A percentile compares a stretch with the other conserved stretches of the same genome.
phyloP scores from a whole-genome alignment of 805 yeast genomes.

The Vanderwaltozyma verrucispora region DNA sequence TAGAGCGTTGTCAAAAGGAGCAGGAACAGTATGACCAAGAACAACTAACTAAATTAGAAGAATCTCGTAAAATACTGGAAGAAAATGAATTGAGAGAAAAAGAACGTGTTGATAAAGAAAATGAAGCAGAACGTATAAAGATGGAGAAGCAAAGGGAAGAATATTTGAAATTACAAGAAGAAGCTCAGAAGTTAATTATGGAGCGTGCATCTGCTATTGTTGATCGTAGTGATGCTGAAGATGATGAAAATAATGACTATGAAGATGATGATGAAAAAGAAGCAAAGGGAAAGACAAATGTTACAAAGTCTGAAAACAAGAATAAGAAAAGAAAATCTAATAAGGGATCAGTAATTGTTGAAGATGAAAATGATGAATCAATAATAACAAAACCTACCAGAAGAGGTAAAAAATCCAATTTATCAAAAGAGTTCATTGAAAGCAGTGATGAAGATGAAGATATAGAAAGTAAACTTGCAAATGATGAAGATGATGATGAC shows the following conservation, averaged over 20 bases:
- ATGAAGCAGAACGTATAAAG: conserved; percentile 37
- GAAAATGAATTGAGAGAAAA: conserved; percentile 42
- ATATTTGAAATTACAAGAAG: conserved; percentile 42
- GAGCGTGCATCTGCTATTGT: conserved; percentile 39
- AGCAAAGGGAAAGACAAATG: conserved; percentile 15
- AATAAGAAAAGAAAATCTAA: conserved; percentile 32
- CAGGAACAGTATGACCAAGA: conserved; percentile 58
- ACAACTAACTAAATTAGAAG: conserved; percentile 51
- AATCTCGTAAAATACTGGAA: conserved; percentile 58
- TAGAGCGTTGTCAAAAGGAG: conserved; percentile 59
- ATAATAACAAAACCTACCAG: conserved; percentile 11
- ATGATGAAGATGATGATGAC: conserved; percentile 10
- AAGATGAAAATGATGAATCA: conserved; percentile 21
- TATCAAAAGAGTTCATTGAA: conserved; percentile 32
- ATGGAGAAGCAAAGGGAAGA: conserved; percentile 43
- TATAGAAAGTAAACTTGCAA: conserved; percentile 6
- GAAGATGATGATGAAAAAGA: conserved; percentile 23
- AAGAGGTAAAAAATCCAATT: conserved; percentile 20
- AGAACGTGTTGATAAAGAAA: conserved; percentile 38
- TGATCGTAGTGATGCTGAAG: conserved; percentile 31
- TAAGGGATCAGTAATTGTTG: conserved; percentile 24
- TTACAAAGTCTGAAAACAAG: conserved; percentile 12
- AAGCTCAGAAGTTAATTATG: conserved; percentile 46
- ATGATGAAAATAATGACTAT: conserved; percentile 29
- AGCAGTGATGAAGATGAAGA: conserved; percentile 35